Base-by-base conservation (phyloP, 192 early-diverging fungal species). In the Geranomyces variabilis region DNA sequence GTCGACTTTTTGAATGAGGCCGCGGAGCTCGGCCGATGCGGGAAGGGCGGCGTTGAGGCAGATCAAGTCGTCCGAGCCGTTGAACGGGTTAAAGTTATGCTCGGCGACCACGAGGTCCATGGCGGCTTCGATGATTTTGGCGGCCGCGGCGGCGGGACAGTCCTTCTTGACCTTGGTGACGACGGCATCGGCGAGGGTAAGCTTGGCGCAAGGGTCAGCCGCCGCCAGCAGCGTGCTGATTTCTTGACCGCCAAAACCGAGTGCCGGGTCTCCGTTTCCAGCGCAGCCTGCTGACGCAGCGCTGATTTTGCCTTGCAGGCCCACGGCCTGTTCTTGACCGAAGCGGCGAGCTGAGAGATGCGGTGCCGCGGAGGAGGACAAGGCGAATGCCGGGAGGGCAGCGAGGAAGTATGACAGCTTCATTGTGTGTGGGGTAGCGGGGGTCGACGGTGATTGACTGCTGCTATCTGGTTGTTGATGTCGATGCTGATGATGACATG, bases 151-250 rank as follows among this genome's bases (percentile, higher is more conserved):
- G 29, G 46, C 67, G 24, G 62, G 45, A 17, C 36, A 64, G 63
- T 73, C 63, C 21, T 66, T 36, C n/a, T 33, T 29, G 28, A 43
- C 30, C 28, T 45, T 57, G 53, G 44, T 44, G 33, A 70, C 67
- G 24, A 79, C 34, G 4, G 28, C 29, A 68, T 79, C 77, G 46
- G 77, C 77, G 13, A 75, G 58, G 8, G 14, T n/a, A 14, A 79
- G 71, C 60, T 79, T 79, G 51, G 31, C 72, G 57, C 77, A 79
- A 49, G 77, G 77, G 57, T 79, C 77, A 12, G 77, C 77, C n/a
- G 74, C 77, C 10, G 67, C 77, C 15, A 79, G 62, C 12, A 79
- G 72, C 21, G 48, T 71, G 48, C 59, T 44, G 53, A 71, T 71
- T 63, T 71, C 69, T 30, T 71, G 69, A 28, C 69, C 69, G 17